Base-by-base conservation (phyloP, 1,139 yeast species). In the Zygoascus meyerae region DNA sequence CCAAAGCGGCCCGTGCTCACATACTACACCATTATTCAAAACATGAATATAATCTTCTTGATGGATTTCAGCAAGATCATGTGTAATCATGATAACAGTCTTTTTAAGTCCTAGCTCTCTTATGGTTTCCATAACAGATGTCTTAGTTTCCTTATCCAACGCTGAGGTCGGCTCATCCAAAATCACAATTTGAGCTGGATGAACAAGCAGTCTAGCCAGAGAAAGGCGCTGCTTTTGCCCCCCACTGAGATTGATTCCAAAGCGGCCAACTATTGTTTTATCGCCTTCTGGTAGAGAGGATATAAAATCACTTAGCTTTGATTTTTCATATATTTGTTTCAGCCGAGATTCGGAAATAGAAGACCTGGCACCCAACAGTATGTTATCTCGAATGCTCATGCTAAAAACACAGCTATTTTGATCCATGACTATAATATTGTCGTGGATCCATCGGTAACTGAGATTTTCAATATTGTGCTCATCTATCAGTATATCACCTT, bases 121-220 rank as follows among this genome's bases (percentile, higher is more conserved):
- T 56, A 82, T 66, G 3, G 86, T 62, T 3, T 57, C 46, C 43
- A 52, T 33, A 8, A 53, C 39, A n/a, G 39, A 29, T 1, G 64
- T 65, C 50, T 81, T 72, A 40, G 74, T 74, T 1, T 57, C 56
- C 2, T 65, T 63, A 62, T 90, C 97, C 49, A 92, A 65, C 0
- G 97, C 96, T 49, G 92, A 82, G 3, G 86, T 69, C 1, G 95
- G 78, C 62, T 92, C 98, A 66, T 92, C 98, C 28, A 89, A 68
- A 10, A 92, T 75, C 50, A 92, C 67, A 2, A 92, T 74, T 0
- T 90, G 84, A 0, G 94, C 66, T 57, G 90, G 75, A 51, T 87
- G 71, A 4, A 89, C 55, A 52, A 72, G 74, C 0, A 97, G 97
- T 49, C 97, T 73, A 0, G 97, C 96, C 28, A 92, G 61, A 0